These are phyloP conservation scores for Eucalyptus dawsonii DNA, from an alignment of 345 rosid genomes.

Conservation along the genomic window DNA sequence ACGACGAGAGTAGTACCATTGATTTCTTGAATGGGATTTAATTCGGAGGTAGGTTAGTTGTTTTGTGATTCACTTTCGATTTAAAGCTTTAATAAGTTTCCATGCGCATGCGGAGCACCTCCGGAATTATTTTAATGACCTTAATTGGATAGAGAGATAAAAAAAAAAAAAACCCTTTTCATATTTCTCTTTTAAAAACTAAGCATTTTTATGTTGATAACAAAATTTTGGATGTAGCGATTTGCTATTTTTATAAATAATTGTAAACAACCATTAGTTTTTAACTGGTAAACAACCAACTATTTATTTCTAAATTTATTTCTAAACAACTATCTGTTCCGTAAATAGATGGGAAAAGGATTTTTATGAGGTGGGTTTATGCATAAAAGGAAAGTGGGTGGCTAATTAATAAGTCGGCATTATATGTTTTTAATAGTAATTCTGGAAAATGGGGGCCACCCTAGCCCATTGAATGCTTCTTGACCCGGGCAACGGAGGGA, in stretches of 20 bases:
- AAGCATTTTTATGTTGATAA: not conserved
- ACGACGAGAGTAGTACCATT: rapidly evolving
- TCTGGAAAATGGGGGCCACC: not conserved
- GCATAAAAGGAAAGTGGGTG: not conserved
- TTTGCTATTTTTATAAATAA: not conserved
- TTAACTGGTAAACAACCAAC: too few species aligned
- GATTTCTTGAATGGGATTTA: rapidly evolving
- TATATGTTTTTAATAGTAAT: not conserved
- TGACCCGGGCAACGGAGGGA: not conserved
- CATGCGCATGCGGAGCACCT: rapidly evolving
- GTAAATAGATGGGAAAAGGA: not conserved
- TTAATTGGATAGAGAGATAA: not conserved
- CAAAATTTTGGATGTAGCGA: not conserved
- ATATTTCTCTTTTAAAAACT: not conserved
- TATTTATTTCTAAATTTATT: too few species aligned
- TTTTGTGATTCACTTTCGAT: not conserved
- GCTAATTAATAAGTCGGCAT: not conserved
- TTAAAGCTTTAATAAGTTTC: not conserved
- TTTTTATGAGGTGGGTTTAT: not conserved
- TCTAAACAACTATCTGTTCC: too few species aligned
- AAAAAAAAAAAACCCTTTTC: rapidly evolving
- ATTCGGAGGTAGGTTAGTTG: not conserved
- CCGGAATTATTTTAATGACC: not conserved
- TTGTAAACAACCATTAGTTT: not conserved
- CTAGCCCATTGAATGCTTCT: not conserved